A percentile compares a stretch with the other conserved stretches of the same genome.
phyloP scores from a whole-genome alignment of 768 basidiomycete genomes.

The Leccinum barrowsii region DNA sequence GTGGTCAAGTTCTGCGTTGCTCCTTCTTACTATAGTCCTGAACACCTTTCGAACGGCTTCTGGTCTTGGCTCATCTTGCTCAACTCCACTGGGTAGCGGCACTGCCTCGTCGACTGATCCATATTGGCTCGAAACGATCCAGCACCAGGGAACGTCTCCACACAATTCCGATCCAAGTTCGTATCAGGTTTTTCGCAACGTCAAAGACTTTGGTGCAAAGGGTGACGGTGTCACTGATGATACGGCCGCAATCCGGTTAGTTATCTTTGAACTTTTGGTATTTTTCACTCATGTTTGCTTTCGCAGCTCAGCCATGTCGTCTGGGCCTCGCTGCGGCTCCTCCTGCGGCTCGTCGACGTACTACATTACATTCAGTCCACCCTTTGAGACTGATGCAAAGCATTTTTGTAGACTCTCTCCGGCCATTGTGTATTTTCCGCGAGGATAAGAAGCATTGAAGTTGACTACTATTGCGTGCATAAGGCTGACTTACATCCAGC shows the following conservation, averaged over 20 bases:
- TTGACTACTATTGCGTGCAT: neutral
- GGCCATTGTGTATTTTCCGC: constrained; percentile 36
- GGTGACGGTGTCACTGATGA: constrained; percentile 71
- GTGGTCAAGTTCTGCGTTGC: constrained; percentile 1
- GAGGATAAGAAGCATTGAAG: neutral
- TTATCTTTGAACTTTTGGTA: constrained; percentile 1
- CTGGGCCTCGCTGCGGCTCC: constrained; percentile 59
- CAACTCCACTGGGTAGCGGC: constrained; percentile 44
- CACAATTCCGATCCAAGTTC: constrained; percentile 48
- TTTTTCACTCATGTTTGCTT: neutral
- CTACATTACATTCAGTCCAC: neutral
- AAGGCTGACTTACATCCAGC: constrained; percentile 31
- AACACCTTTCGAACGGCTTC: neutral
- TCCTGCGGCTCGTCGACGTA: constrained; percentile 48
- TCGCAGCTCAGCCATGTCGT: constrained; percentile 57
- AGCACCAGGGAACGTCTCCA: constrained; percentile 68
- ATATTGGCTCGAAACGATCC: constrained; percentile 70
- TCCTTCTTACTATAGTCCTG: constrained; percentile 12
- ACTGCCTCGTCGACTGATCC: constrained; percentile 41
- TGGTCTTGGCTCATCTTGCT: constrained; percentile 45
- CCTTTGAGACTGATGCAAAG: no score
- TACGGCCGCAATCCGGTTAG: constrained; percentile 68
- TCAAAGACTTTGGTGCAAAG: constrained; percentile 55
- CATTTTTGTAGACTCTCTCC: no score
- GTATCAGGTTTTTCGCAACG: constrained; percentile 75